These are phyloP conservation scores for Austroboletus eburneus DNA, from an alignment of 768 basidiomycete genomes.

Conservation along the genomic window DNA sequence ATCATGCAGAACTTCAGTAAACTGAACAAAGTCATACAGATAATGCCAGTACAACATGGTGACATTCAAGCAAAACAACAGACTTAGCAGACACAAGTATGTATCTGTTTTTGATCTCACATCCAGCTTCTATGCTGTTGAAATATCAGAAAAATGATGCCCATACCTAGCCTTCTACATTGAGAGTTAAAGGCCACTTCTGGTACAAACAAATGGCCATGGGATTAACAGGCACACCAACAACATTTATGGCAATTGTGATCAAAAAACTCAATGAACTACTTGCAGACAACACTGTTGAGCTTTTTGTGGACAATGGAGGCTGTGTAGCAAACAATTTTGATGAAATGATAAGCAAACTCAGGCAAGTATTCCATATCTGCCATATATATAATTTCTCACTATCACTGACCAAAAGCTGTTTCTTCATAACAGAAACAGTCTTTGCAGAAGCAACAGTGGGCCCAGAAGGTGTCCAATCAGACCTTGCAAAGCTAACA, in stretches of 20 bases:
- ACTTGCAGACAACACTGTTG: no score
- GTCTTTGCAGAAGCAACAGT: background rate
- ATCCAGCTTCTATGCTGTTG: conserved; percentile 22
- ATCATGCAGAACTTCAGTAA: conserved; percentile 5
- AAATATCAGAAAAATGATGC: conserved; percentile 12
- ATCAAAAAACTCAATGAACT: no score
- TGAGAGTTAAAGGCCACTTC: conserved; percentile 36
- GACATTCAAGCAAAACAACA: conserved; percentile 38
- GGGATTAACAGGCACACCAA: conserved; percentile 38
- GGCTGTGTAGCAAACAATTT: no score
- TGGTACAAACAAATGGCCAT: conserved; percentile 36
- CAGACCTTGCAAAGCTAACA: background rate
- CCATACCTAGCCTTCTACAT: conserved; percentile 35
- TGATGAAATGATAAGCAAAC: no score
- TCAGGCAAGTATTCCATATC: no score
- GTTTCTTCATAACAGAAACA: conserved; percentile 5
- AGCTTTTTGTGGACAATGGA: no score
- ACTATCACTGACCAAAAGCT: conserved; percentile 4
- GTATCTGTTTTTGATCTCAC: conserved; percentile 22
- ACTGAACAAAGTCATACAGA: conserved; percentile 26
- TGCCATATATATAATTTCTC: conserved; percentile 1
- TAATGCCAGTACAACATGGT: conserved; percentile 32
- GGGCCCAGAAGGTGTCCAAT: background rate
- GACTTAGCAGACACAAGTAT: conserved; percentile 19
- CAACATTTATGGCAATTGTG: no score